These are phyloP conservation scores for Manihot esculenta DNA, from an alignment of 441 rosid species.

Conservation along the genomic window DNA sequence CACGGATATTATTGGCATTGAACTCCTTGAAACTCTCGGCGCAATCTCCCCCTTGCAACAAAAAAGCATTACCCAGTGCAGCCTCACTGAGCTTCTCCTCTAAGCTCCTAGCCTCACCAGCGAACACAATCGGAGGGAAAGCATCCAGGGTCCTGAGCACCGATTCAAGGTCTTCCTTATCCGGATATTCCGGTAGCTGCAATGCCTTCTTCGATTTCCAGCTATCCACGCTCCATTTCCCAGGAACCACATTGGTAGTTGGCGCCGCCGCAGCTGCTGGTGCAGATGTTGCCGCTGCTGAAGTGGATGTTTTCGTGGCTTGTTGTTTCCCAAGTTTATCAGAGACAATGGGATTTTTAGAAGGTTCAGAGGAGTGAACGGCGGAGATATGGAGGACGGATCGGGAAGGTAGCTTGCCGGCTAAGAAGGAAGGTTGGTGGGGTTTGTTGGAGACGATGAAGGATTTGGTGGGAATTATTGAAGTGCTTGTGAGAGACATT, in stretches of 20 bases:
- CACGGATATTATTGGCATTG: constrained; percentile 76
- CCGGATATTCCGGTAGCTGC: constrained; percentile 83
- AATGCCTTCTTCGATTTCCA: constrained; percentile 80
- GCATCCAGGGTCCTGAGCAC: constrained; percentile 66
- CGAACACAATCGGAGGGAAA: constrained; percentile 86
- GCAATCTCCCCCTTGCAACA: constrained; percentile 90
- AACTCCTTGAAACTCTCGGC: constrained; percentile 95
- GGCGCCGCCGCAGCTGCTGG: constrained; percentile 18
- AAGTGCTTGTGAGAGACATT: constrained; percentile 49
- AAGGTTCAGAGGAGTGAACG: constrained; percentile 59
- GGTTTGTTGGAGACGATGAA: constrained; percentile 23
- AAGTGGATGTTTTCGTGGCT: neutral
- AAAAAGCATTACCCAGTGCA: constrained; percentile 78
- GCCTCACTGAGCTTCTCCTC: constrained; percentile 82
- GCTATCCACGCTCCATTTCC: constrained; percentile 67
- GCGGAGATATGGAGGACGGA: constrained; percentile 53
- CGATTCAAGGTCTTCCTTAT: constrained; percentile 60
- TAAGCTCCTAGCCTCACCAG: constrained; percentile 79
- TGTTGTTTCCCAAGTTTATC: constrained; percentile 27
- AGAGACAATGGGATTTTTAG: constrained; percentile 33
- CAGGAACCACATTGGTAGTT: constrained; percentile 35
- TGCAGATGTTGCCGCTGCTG: constrained; percentile 5
- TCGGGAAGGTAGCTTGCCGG: constrained; percentile 15
- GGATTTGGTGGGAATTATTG: constrained; percentile 33
- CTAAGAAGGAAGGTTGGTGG: constrained; percentile 8